These are phyloP conservation scores for Ambrosiella beaveri DNA, from an alignment of 2,329 filamentous ascomycete species.

Conservation along the genomic window DNA sequence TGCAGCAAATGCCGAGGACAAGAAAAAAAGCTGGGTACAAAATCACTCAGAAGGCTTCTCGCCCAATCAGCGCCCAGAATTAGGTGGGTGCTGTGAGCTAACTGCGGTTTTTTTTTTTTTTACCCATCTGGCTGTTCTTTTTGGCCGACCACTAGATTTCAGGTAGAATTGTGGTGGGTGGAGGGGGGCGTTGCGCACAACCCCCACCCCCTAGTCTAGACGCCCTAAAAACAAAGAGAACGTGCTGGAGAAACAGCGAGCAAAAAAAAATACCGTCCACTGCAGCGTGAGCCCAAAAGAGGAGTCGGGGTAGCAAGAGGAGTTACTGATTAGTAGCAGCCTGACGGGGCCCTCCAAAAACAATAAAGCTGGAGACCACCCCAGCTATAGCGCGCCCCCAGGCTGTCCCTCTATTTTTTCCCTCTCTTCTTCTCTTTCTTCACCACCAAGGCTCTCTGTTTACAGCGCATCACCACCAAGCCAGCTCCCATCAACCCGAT, in stretches of 20 bases:
- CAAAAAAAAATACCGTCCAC: constrained; percentile 9
- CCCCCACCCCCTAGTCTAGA: background rate
- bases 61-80: background rate
- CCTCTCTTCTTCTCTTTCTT: constrained; percentile 11
- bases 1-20: background rate
- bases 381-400: constrained; percentile 11
- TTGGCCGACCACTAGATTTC: background rate
- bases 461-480: constrained; percentile 9
- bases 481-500: background rate
- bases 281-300: background rate
- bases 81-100: background rate
- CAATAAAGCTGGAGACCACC: constrained; percentile 12
- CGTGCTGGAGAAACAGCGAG: constrained; percentile 13
- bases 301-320: constrained; percentile 1
- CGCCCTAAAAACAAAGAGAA: constrained; percentile 5
- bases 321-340: constrained; percentile 12
- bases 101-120: background rate
- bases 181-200: background rate
- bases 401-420: constrained; percentile 7
- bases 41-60: background rate
- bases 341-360: constrained; percentile 11
- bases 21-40: background rate
- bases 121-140: background rate
- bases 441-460: constrained; percentile 2
- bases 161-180: background rate